These are phyloP conservation scores for Moricandia arvensis DNA, from an alignment of 345 rosid species.

Conservation along the genomic window DNA sequence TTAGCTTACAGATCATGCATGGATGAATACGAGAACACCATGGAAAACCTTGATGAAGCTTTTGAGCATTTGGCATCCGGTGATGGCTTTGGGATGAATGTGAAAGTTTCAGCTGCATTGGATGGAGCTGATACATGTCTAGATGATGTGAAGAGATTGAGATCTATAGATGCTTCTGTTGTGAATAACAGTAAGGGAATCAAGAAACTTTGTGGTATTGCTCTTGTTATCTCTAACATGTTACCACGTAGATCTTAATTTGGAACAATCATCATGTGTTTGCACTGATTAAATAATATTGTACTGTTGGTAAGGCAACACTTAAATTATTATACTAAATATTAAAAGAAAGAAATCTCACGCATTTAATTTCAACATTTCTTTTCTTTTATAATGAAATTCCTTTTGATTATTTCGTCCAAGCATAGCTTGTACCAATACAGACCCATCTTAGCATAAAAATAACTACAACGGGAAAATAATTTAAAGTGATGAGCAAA, in stretches of 20 bases:
- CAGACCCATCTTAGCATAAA: background rate
- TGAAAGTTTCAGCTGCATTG: slow-evolving; percentile 33
- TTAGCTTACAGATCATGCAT: slow-evolving; percentile 31
- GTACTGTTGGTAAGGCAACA: slow-evolving; percentile 8
- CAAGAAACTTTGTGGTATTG: slow-evolving; percentile 36
- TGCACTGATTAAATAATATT: background rate
- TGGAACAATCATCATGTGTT: slow-evolving; percentile 16
- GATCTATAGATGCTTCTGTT: slow-evolving; percentile 29
- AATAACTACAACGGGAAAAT: background rate
- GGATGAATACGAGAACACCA: slow-evolving; percentile 26
- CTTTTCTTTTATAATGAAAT: background rate
- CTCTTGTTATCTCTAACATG: slow-evolving; percentile 40
- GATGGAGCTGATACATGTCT: slow-evolving; percentile 36
- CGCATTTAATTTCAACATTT: background rate
- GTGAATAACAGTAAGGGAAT: slow-evolving; percentile 23
- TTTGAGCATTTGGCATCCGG: slow-evolving; percentile 28
- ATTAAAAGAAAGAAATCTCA: background rate
- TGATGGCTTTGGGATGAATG: slow-evolving; percentile 29
- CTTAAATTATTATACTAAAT: background rate
- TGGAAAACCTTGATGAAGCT: slow-evolving; percentile 22
- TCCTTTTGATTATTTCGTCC: background rate
- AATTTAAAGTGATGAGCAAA: background rate
- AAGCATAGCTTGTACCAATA: background rate
- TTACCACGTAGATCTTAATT: slow-evolving; percentile 33
- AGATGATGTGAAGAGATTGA: slow-evolving; percentile 33